phyloP scores from a whole-genome alignment of 2,329 filamentous ascomycete genomes.

The Neonectria neomacrospora region DNA sequence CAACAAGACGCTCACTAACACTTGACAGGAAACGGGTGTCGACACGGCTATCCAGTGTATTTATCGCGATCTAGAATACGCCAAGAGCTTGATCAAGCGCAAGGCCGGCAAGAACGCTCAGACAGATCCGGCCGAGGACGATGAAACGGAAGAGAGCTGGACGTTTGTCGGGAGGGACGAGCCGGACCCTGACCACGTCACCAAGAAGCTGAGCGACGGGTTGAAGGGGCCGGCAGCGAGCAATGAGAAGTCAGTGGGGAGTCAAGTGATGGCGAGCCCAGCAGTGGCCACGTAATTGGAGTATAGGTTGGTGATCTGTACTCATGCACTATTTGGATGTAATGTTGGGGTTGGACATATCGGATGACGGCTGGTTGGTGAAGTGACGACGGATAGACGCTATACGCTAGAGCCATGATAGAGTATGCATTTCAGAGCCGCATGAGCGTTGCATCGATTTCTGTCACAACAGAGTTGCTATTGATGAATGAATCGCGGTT shows the following conservation, averaged over 20 bases:
- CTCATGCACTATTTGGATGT: conserved; percentile 22
- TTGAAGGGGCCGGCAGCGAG: conserved; percentile 37
- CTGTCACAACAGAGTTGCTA: too few species aligned
- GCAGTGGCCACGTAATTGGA: conserved; percentile 24
- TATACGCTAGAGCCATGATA: conserved; percentile 34
- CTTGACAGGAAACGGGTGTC: conserved; percentile 83
- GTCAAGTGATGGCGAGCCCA: conserved; percentile 34
- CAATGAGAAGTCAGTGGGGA: conserved; percentile 40
- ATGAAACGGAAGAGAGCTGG: conserved; percentile 83
- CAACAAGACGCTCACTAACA: conserved; percentile 42
- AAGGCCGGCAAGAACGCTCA: conserved; percentile 64
- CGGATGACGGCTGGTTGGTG: conserved; percentile 17
- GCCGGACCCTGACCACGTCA: conserved; percentile 57
- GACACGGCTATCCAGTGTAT: conserved; percentile 89
- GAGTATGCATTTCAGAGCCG: conserved; percentile 33
- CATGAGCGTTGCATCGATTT: not conserved
- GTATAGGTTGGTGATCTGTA: conserved; percentile 5
- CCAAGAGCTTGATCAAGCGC: conserved; percentile 81
- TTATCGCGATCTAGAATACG: conserved; percentile 95
- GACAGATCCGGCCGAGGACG: conserved; percentile 58
- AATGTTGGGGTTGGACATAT: conserved; percentile 13
- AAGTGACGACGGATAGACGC: conserved; percentile 31
- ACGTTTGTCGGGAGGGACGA: conserved; percentile 79
- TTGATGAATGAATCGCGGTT: too few species aligned
- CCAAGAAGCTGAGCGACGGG: conserved; percentile 54